These are phyloP conservation scores for Solanum clarkiae DNA, from an alignment of 257 asterid genomes.

Conservation along the genomic window DNA sequence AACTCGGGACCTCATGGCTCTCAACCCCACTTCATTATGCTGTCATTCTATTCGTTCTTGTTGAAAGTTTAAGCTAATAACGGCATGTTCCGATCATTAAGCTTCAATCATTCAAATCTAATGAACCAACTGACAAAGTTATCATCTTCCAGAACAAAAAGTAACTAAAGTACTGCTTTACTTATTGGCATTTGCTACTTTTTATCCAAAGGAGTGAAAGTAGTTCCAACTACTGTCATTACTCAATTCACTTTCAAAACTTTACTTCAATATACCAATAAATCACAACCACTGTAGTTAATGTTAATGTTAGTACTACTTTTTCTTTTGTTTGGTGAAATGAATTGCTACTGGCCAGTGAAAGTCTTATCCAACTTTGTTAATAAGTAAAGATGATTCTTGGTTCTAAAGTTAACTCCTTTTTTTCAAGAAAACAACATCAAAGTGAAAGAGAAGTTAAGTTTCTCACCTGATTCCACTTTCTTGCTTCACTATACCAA, in stretches of 20 bases:
- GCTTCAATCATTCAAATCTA: neutral
- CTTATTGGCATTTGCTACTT: conserved; percentile 3
- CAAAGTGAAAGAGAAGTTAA: conserved; percentile 3
- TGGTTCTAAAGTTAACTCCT: neutral
- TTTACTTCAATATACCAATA: neutral
- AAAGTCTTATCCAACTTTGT: neutral
- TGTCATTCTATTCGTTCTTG: neutral
- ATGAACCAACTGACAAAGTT: neutral
- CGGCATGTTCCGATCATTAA: neutral
- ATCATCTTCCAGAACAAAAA: neutral
- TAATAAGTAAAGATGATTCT: neutral
- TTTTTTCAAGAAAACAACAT: conserved; percentile 7
- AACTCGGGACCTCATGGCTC: neutral
- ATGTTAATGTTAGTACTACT: neutral
- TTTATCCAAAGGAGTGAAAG: neutral
- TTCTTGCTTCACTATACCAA: conserved; percentile 76
- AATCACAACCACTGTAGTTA: conserved; percentile 4
- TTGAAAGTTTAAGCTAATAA: neutral
- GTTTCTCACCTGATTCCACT: conserved; percentile 71
- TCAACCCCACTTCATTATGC: neutral
- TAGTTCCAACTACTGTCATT: neutral
- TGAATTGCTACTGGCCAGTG: neutral
- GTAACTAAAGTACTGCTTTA: conserved; percentile 5
- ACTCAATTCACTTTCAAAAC: neutral
- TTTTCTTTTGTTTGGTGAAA: neutral